Percentiles rank a stretch among this genome's conserved stretches.
Evolutionary conservation across 768 basidiomycete species (phyloP).

Genomic region (Pisolithus albus): DNA sequence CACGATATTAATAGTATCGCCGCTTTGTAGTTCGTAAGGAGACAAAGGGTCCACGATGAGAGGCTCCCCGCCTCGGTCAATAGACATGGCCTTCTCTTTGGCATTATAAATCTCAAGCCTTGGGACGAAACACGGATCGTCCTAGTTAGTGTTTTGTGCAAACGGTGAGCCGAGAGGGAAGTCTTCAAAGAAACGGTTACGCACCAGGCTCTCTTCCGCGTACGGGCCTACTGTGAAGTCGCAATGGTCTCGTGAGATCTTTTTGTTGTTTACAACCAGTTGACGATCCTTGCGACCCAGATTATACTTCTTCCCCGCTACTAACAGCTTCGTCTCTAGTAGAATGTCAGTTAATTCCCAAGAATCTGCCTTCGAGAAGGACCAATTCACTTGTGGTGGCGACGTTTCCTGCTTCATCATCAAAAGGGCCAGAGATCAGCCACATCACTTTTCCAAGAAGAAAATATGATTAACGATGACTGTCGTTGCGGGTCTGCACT

Average conservation of each 20-base stretch:
- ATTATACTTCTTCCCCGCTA: slow-evolving; percentile 45
- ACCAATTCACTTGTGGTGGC: slow-evolving; percentile 34
- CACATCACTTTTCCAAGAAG: slow-evolving; percentile 35
- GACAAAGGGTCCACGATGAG: slow-evolving; percentile 32
- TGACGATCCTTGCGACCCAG: slow-evolving; percentile 53
- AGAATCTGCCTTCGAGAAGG: slow-evolving; percentile 16
- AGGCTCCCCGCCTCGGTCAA: slow-evolving; percentile 32
- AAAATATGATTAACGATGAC: background rate
- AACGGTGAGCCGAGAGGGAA: background rate
- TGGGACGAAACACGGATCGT: slow-evolving; percentile 43
- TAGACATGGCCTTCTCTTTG: slow-evolving; percentile 40
- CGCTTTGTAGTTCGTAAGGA: slow-evolving; percentile 41
- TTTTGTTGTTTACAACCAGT: slow-evolving; percentile 51
- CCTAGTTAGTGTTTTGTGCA: slow-evolving; percentile 33
- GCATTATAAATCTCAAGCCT: slow-evolving; percentile 41
- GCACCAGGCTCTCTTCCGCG: slow-evolving; percentile 47
- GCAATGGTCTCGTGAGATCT: slow-evolving; percentile 58
- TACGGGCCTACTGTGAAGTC: slow-evolving; percentile 50
- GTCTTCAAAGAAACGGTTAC: slow-evolving; percentile 17
- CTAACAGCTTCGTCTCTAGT: slow-evolving; percentile 52
- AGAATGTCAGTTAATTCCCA: background rate
- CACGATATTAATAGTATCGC: slow-evolving; percentile 46
- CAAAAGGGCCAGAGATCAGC: slow-evolving; percentile 50
- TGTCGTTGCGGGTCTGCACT: background rate
- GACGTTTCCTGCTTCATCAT: slow-evolving; percentile 31